phyloP scores from a whole-genome alignment of 2,329 filamentous ascomycete species.

The Stagonosporopsis tanaceti region DNA sequence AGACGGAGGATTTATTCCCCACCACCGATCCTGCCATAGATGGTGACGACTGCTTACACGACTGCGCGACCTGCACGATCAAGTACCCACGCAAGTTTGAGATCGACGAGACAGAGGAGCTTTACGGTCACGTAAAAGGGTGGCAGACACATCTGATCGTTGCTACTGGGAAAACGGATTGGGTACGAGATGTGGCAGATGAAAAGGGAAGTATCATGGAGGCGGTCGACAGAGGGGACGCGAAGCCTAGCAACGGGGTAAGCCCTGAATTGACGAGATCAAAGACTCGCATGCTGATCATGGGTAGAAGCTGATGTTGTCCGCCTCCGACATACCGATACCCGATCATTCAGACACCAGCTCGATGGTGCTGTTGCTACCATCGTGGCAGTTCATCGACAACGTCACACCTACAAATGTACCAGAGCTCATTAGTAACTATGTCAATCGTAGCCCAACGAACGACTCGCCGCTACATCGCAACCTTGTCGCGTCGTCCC shows the following conservation, averaged over 20 bases:
- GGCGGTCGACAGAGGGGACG: constrained; percentile 59
- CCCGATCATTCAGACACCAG: constrained; percentile 69
- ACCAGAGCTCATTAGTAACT: constrained; percentile 72
- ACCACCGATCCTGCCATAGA: constrained; percentile 78
- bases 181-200: constrained; percentile 84
- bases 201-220: constrained; percentile 74
- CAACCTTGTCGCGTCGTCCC: constrained; percentile 2
- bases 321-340: constrained; percentile 88
- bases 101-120: constrained; percentile 76
- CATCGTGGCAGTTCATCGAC: constrained; percentile 82
- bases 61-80: constrained; percentile 83
- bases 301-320: constrained; percentile 81
- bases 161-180: constrained; percentile 95
- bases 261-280: constrained; percentile 40
- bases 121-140: constrained; percentile 86
- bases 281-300: background rate
- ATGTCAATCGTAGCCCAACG: constrained; percentile 77
- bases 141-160: constrained; percentile 92
- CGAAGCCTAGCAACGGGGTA: constrained; percentile 73
- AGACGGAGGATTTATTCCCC: constrained; percentile 70
- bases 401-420: constrained; percentile 81
- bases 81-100: constrained; percentile 77
- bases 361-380: constrained; percentile 83
- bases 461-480: constrained; percentile 68
- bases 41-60: constrained; percentile 86